Conservation (phyloP, 805 yeast genomes). For the Komagataella populi region DNA sequence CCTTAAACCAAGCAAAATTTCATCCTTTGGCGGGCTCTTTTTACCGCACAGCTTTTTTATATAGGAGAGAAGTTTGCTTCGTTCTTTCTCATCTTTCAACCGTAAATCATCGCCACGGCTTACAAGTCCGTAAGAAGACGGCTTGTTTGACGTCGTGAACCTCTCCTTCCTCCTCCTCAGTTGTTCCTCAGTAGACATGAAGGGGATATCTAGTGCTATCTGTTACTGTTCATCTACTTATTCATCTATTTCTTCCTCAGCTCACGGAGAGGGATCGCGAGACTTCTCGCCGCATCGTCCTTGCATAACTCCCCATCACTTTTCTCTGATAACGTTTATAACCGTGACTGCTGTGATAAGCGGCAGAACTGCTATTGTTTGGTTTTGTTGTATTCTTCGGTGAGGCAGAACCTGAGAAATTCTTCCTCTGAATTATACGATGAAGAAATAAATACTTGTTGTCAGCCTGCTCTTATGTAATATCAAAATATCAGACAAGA, state of each 20-base stretch:
- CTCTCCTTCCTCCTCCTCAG: constrained; percentile 16
- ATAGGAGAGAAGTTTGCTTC: constrained; percentile 24
- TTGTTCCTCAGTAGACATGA: neutral
- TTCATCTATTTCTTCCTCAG: neutral
- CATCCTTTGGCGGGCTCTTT: constrained; percentile 10
- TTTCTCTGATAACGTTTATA: constrained; percentile 16
- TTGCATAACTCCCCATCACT: neutral
- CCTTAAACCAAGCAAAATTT: constrained; percentile 25
- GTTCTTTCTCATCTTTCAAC: constrained; percentile 28
- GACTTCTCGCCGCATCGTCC: neutral
- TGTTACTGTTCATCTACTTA: neutral
- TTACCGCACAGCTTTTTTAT: constrained; percentile 17
- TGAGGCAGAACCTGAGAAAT: no score
- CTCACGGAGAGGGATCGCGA: neutral
- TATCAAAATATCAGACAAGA: neutral
- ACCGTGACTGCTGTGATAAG: neutral
- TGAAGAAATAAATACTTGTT: neutral
- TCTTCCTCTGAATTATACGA: neutral
- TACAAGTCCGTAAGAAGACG: constrained; percentile 30
- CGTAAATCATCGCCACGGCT: constrained; percentile 47
- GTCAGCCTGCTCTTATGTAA: no score
- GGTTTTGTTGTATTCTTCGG: no score
- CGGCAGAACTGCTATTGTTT: neutral
- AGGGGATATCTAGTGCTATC: neutral
- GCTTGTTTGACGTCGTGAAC: constrained; percentile 16